Base-by-base conservation (phyloP, 2,329 filamentous ascomycete species). In the Gremmenia infestans region DNA sequence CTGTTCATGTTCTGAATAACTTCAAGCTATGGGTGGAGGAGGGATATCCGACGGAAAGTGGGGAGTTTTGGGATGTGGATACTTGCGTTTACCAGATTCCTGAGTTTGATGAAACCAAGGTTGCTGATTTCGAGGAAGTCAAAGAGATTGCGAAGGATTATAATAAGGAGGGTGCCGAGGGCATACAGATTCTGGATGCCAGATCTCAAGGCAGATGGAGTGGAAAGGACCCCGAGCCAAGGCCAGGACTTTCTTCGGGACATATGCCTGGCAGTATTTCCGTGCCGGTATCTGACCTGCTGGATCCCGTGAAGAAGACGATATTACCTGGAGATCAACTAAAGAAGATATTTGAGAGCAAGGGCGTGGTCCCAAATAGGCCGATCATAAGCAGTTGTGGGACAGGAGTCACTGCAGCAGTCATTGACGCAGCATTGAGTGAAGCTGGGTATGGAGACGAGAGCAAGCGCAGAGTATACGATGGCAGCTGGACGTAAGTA, bases 401-500 rank as follows among this genome's bases (percentile, higher is more conserved):
- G 12, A 97, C 92, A 6, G 94, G 94, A 36, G 93, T 99, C 51
- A 97, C 92, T 11, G 94, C 94, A 7, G 90, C 89, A 17, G 83
- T 97, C 45, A 83, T 99, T 43, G 94, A 99, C 69, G 87, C 91
- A 39, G 94, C 91, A 2, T 74, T 99, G 53, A 83, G 83, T 32
- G 85, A 91, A 71, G 90, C 92, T 22, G 86, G 85, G 1, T 92
- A 85, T 68, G 89, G 88, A 2, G 76, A 82, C 4, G 73, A 81
- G 0, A 80, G 85, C 58, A 81, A 82, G 53, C 82, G 89, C 63
- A 86, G 81, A 68, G 79, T 99, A 22, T 99, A 99, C 68, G 94
- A 99, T 71, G 94, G 94, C 48, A 96, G 92, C 72, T 99, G 94
- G 94, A 97, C 94, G 81, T 96, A 78, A 85, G 89, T 87, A 43